phyloP scores from a whole-genome alignment of 1,284 basidiomycete species.

The Ganoderma lingzhi region DNA sequence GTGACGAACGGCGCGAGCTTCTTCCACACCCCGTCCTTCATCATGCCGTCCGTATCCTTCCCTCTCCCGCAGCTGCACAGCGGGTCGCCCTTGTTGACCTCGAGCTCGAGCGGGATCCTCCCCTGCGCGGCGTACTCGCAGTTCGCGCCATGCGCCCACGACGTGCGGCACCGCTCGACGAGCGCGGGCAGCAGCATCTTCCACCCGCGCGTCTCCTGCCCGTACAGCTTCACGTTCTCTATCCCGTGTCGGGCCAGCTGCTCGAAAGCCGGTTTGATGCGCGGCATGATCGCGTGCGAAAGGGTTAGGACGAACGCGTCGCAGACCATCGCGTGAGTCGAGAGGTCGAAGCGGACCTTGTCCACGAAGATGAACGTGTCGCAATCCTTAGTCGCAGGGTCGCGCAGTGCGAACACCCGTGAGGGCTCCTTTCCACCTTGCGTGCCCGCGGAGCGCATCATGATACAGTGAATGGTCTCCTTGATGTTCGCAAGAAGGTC shows the following conservation, averaged over 20 bases:
- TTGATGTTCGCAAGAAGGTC: conserved; percentile 44
- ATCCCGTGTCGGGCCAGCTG: conserved; percentile 23
- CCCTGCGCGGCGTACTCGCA: conserved; percentile 54
- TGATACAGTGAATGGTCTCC: conserved; percentile 42
- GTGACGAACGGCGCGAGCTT: conserved; percentile 50
- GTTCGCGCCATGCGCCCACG: conserved; percentile 53
- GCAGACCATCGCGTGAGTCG: conserved; percentile 52
- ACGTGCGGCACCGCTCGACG: conserved; percentile 58
- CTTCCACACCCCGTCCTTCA: conserved; percentile 42
- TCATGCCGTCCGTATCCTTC: conserved; percentile 45
- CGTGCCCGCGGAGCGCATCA: conserved; percentile 39
- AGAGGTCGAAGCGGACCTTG: conserved; percentile 53
- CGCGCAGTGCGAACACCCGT: conserved; percentile 43
- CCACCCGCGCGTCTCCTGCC: conserved; percentile 50
- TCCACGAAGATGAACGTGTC: conserved; percentile 51
- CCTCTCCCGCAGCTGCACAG: conserved; percentile 61
- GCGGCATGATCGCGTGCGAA: conserved; percentile 31
- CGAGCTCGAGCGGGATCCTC: conserved; percentile 43
- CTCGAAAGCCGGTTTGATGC: conserved; percentile 6
- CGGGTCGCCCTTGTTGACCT: conserved; percentile 41
- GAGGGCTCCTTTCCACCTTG: conserved; percentile 13
- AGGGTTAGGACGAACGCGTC: conserved; percentile 55
- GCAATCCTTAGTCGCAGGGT: conserved; percentile 34
- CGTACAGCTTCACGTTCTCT: conserved; percentile 27
- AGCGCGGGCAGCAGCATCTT: conserved; percentile 54